Evolutionary conservation across 2,329 filamentous ascomycete species (phyloP).

Genomic region (Emergomyces pasteurianus): DNA sequence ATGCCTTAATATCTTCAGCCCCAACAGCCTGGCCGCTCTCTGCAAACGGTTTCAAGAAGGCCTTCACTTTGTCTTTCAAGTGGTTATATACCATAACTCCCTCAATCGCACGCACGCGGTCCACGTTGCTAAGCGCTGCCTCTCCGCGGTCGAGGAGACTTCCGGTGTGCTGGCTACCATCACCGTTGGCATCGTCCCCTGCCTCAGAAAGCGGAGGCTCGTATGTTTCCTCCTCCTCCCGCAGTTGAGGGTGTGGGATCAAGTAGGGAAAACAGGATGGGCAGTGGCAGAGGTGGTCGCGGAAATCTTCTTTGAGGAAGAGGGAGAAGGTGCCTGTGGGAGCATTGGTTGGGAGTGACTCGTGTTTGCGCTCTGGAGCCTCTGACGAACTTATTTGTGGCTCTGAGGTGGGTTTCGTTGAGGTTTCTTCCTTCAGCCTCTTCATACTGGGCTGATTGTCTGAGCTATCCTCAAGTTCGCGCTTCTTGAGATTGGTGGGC

Average conservation of each 20-base stretch:
- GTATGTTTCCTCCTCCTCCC: slow-evolving; percentile 90
- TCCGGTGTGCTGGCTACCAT: slow-evolving; percentile 56
- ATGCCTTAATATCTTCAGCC: slow-evolving; percentile 90
- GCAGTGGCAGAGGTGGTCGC: slow-evolving; percentile 72
- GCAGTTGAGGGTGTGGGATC: slow-evolving; percentile 60
- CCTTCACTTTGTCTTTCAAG: slow-evolving; percentile 89
- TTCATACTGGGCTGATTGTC: slow-evolving; percentile 35
- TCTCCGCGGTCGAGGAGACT: slow-evolving; percentile 86
- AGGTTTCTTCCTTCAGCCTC: slow-evolving; percentile 36
- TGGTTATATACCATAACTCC: slow-evolving; percentile 98
- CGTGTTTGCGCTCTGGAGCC: slow-evolving; percentile 49
- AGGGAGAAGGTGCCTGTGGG: slow-evolving; percentile 58
- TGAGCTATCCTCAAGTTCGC: slow-evolving; percentile 47
- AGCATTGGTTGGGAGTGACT: slow-evolving; percentile 42
- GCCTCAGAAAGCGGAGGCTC: slow-evolving; percentile 74
- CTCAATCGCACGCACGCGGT: slow-evolving; percentile 86
- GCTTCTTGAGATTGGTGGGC: slow-evolving; percentile 43
- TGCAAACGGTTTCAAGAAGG: slow-evolving; percentile 86
- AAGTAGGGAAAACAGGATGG: slow-evolving; percentile 65
- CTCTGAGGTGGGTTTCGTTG: slow-evolving; percentile 42
- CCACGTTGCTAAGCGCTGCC: slow-evolving; percentile 79
- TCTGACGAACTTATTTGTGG: slow-evolving; percentile 44
- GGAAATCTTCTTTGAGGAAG: slow-evolving; percentile 70
- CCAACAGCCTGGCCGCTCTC: slow-evolving; percentile 79
- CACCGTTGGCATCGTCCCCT: slow-evolving; percentile 42